These are phyloP conservation scores for Eimeria maxima DNA, from an alignment of 169 alveolate genomes.

Conservation along the genomic window DNA sequence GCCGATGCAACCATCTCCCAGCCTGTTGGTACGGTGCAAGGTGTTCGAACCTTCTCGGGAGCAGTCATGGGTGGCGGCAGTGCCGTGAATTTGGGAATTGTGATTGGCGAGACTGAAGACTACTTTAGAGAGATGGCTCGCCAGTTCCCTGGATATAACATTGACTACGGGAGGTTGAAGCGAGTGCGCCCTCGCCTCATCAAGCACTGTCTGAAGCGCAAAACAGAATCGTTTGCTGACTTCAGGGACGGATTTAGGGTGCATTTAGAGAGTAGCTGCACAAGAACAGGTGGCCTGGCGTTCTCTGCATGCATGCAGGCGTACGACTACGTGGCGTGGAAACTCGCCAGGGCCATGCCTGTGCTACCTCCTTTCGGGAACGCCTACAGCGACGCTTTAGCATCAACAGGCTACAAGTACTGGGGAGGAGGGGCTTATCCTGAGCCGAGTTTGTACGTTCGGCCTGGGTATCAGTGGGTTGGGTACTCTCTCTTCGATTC, in stretches of 20 bases:
- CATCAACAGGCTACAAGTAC: slow-evolving; percentile 47
- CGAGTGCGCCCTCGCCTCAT: slow-evolving; percentile 21
- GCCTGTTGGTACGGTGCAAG: slow-evolving; percentile 85
- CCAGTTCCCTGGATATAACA: slow-evolving; percentile 80
- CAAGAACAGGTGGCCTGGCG: neutral
- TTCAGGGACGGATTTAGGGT: neutral
- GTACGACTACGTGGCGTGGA: slow-evolving; percentile 63
- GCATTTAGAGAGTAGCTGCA: neutral
- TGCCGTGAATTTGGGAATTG: slow-evolving; percentile 87
- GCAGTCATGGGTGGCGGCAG: slow-evolving; percentile 89
- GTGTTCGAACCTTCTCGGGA: slow-evolving; percentile 87
- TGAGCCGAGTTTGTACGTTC: slow-evolving; percentile 38
- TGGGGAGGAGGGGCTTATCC: slow-evolving; percentile 53
- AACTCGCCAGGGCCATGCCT: slow-evolving; percentile 62
- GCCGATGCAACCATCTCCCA: slow-evolving; percentile 86
- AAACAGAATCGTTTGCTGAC: neutral
- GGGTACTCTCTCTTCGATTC: slow-evolving; percentile 71
- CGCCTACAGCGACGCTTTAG: slow-evolving; percentile 41
- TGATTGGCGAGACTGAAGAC: slow-evolving; percentile 85
- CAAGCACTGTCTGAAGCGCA: neutral
- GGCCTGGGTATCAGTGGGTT: slow-evolving; percentile 63
- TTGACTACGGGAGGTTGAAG: slow-evolving; percentile 78
- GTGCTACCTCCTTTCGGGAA: slow-evolving; percentile 63
- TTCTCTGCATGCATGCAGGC: slow-evolving; percentile 15
- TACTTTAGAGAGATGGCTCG: slow-evolving; percentile 79